These are phyloP conservation scores for Kalanchoe fedtschenkoi DNA, from an alignment of 164 flowering plant genomes.

Conservation along the genomic window DNA sequence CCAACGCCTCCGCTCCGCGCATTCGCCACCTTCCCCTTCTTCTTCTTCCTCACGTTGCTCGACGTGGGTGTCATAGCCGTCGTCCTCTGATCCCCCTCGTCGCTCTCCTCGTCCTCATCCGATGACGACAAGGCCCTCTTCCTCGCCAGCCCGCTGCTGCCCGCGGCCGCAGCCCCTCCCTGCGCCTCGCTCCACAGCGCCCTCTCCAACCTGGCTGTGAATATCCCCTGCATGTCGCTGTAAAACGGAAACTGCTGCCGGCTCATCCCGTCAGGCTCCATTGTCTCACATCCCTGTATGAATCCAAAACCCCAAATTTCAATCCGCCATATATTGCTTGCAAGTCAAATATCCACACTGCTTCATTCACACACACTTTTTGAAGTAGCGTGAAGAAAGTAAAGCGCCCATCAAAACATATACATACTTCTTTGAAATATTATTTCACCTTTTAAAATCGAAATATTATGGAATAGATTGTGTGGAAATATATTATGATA, in stretches of 20 bases:
- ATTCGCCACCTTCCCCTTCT: constrained; percentile 14
- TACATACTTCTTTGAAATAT: neutral
- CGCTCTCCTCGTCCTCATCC: constrained; percentile 55
- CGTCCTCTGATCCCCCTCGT: constrained; percentile 18
- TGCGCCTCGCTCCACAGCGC: constrained; percentile 67
- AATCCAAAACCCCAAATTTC: neutral
- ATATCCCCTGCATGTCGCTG: constrained; percentile 69
- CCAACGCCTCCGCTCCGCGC: constrained; percentile 8
- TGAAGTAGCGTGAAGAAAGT: neutral
- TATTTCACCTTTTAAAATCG: neutral
- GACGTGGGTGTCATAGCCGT: neutral
- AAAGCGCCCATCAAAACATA: too few species aligned
- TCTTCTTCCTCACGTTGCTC: neutral
- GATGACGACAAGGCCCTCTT: constrained; percentile 24
- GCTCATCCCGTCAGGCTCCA: constrained; percentile 55
- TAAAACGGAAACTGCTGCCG: constrained; percentile 84
- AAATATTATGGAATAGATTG: too few species aligned
- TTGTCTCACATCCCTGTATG: constrained; percentile 67
- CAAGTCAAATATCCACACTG: neutral
- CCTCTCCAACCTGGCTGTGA: constrained; percentile 61
- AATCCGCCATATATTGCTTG: too few species aligned
- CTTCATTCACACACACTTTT: neutral
- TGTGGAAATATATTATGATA: too few species aligned
- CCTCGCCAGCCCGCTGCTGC: constrained; percentile 34
- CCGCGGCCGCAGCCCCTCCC: constrained; percentile 18